Percentiles rank a stretch among this genome's conserved stretches.
Conservation (phyloP, 2,329 filamentous ascomycete genomes). For the Camillea tinctor region DNA sequence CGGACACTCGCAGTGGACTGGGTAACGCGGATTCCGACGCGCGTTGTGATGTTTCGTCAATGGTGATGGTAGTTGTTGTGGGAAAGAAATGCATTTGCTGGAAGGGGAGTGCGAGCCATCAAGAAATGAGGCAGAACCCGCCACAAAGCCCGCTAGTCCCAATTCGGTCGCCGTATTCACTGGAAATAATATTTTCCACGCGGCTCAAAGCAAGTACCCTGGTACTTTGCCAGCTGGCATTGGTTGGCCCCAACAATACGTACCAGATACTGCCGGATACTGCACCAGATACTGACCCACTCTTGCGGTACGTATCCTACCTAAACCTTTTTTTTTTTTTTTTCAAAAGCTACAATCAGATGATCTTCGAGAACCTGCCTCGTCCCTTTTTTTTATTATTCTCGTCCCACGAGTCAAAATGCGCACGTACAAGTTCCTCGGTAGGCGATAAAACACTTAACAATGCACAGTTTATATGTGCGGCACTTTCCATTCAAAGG, state of each 20-base stretch:
- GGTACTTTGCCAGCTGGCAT: not conserved
- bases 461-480: not conserved
- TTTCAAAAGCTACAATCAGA: not conserved
- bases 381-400: not conserved
- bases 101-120: constrained; percentile 20
- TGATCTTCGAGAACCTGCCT: not conserved
- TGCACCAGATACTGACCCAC: not conserved
- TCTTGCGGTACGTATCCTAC: not conserved
- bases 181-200: constrained; percentile 25
- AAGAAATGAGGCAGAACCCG: constrained; percentile 24
- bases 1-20: constrained; percentile 32
- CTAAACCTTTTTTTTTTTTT: not conserved
- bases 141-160: constrained; percentile 36
- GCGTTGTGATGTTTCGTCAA: constrained; percentile 46
- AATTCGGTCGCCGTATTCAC: constrained; percentile 22
- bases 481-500: not conserved
- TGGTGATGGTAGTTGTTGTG: constrained; percentile 40
- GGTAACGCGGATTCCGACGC: constrained; percentile 50
- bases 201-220: constrained; percentile 12
- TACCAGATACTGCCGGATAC: no score
- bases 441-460: not conserved
- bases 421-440: not conserved
- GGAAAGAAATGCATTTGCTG: constrained; percentile 36
- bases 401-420: not conserved
- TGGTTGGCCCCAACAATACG: not conserved